A percentile compares a stretch with the other conserved stretches of the same genome.
phyloP scores from a whole-genome alignment of 2,329 filamentous ascomycete genomes.

The Stemphylium lycopersici region DNA sequence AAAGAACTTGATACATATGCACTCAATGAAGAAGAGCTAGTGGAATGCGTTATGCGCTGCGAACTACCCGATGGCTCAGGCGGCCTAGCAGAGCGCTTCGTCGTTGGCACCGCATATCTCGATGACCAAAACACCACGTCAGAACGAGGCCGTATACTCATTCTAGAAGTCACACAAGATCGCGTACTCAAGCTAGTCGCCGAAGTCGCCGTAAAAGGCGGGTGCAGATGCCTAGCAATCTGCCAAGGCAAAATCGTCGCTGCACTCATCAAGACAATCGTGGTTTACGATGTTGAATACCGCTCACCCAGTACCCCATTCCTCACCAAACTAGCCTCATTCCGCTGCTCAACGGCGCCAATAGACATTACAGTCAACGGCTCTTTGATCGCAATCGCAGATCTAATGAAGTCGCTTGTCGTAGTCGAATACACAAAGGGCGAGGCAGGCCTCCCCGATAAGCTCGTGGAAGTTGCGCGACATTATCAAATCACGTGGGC shows the following conservation, averaged over 20 bases:
- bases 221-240: conserved; percentile 78
- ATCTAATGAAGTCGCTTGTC: conserved; percentile 91
- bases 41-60: conserved; percentile 83
- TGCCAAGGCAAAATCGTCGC: conserved; percentile 78
- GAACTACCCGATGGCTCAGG: conserved; percentile 68
- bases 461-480: conserved; percentile 74
- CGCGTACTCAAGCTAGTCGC: conserved; percentile 74
- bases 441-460: conserved; percentile 62
- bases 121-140: conserved; percentile 62
- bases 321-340: conserved; percentile 74
- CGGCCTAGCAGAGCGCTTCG: conserved; percentile 73
- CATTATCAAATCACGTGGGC: conserved; percentile 84
- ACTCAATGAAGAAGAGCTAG: conserved; percentile 72
- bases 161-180: conserved; percentile 81
- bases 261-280: conserved; percentile 82
- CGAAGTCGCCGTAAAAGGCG: conserved; percentile 74
- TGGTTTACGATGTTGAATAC: conserved; percentile 65
- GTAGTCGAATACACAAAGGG: conserved; percentile 73
- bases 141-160: conserved; percentile 75
- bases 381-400: conserved; percentile 80
- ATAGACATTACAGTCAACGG: conserved; percentile 78
- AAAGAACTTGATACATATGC: conserved; percentile 74
- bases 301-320: conserved; percentile 57
- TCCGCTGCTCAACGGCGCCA: conserved; percentile 82
- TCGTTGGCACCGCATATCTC: conserved; percentile 87